Base-by-base conservation (phyloP, 2,329 filamentous ascomycete species). In the Aciculosporium take region DNA sequence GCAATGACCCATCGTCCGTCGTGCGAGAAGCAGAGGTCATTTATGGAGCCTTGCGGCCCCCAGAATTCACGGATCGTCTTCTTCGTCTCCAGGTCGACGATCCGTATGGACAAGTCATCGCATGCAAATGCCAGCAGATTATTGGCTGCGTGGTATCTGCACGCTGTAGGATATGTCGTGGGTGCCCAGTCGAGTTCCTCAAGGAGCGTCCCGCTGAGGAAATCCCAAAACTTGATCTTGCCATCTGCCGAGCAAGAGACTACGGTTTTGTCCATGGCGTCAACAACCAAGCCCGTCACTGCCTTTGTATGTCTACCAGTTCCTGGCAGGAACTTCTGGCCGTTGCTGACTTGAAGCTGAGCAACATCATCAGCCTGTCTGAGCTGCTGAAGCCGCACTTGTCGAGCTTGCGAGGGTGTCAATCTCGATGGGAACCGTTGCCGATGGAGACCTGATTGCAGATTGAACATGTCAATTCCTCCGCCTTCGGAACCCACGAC, bases 201-300 rank as follows among this genome's bases (percentile, higher is more conserved):
- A 9, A 84, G 56, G 3, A 96, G 69, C 34, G 76, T 73, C 7
- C 89, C 91, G 0, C 83, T 85, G n/a, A 78, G 62, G 48, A 98
- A 94, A 49, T 94, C 84, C 93, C 93, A 98, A 57, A 98, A 96
- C 66, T 95, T 96, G 52, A 96, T 72, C 59, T 82, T 94, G 25
- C 91, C 91, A 59, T 98, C 91, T 12, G 87, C 64, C 2, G 85
- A 82, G 56, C 87, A 94, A 46, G 87, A 94, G 33, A 95, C 77
- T 38, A 96, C 70, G 15, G 73, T 76, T 48, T 81, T 84, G 61
- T 95, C 95, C 58, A 96, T 70, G n/a, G 78, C 80, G 62, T 98
- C 89, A 13, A 96, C 77, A 20, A 85, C 72, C 31, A 98, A 67
- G 1, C 91, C 93, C 1, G 89, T 94, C 5, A 98, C 76, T 2